Evolutionary conservation across 179 eudicot species (phyloP), one percentile per base, ranked within the genome.

Genomic region (Heliamphora pulchella): DNA sequence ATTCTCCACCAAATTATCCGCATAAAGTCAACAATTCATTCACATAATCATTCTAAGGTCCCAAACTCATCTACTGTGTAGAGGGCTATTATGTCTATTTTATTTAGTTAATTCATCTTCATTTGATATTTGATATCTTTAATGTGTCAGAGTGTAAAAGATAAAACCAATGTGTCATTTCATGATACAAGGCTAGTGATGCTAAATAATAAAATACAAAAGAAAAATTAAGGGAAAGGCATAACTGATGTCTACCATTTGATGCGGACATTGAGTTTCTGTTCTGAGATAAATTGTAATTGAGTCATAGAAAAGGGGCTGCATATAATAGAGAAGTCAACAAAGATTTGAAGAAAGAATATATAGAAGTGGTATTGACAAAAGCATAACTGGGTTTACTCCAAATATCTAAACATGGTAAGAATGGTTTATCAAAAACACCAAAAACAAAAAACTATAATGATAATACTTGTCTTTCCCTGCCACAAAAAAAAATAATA

Each of bases 1-100:
- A 89, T 93, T 88, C 93, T 94, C 98, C 77, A 94, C 92, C 47
- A 91, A 88, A 80, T 94, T 94, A 53, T 94, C 98, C 93, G 97
- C 41, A 65, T 46, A 48, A 71, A 61, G 50, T 11, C 13, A 59
- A 79, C 7, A 18, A 15, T 55, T 53, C 64, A 39, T 67, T 43
- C 54, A 70, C 11, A 17, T 0, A 15, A 59, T 22, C 57, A n/a
- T 17, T 13, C 47, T 59, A 59, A 46, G 22, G 61, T 71, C 57
- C 54, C 80, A 54, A 68, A 80, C 71, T 71, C 53, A 8, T 4
- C 51, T 10, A 53, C 14, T 7, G n/a, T n/a, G n/a, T n/a, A n/a
- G 44, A 54, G 20, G 51, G n/a, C n/a, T n/a, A n/a, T n/a, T n/a
- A n/a, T n/a, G n/a, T n/a, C n/a, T n/a, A n/a, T n/a, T n/a, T n/a